Conservation (phyloP, 208 protist species). For the Leishmania mexicana region DNA sequence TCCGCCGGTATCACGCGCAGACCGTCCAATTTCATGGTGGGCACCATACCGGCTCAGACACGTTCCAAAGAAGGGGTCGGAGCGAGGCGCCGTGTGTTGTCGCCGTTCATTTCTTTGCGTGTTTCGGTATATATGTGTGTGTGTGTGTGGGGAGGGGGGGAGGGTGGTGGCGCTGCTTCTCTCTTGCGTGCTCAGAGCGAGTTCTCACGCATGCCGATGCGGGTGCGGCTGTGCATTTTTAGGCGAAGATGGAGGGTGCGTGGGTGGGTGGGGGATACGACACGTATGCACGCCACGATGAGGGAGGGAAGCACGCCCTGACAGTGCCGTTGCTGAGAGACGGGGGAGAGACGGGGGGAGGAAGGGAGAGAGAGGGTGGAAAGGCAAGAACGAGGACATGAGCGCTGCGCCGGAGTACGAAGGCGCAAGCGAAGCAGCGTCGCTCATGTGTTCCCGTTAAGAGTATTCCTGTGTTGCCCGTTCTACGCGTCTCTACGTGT, state of each 20-base stretch:
- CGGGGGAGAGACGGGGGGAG: neutral
- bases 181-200: too few species aligned
- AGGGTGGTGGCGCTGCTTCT: too few species aligned
- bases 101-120: neutral
- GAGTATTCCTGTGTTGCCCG: neutral
- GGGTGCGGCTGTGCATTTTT: too few species aligned
- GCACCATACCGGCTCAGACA: neutral
- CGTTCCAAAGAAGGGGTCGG: neutral
- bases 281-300: too few species aligned
- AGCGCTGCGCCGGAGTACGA: neutral
- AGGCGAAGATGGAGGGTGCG: too few species aligned
- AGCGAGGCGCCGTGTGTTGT: neutral
- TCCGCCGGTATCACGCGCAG: constrained; percentile 1
- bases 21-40: neutral
- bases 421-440: neutral
- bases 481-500: neutral
- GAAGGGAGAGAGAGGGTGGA: neutral
- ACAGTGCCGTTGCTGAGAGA: neutral
- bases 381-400: neutral
- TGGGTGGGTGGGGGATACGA: too few species aligned
- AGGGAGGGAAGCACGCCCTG: neutral
- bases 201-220: too few species aligned
- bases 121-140: neutral
- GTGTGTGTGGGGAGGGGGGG: too few species aligned
- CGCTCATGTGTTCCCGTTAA: neutral